phyloP scores from a whole-genome alignment of 202 grass and related monocot genomes.

The Schoenoplectus triqueter region DNA sequence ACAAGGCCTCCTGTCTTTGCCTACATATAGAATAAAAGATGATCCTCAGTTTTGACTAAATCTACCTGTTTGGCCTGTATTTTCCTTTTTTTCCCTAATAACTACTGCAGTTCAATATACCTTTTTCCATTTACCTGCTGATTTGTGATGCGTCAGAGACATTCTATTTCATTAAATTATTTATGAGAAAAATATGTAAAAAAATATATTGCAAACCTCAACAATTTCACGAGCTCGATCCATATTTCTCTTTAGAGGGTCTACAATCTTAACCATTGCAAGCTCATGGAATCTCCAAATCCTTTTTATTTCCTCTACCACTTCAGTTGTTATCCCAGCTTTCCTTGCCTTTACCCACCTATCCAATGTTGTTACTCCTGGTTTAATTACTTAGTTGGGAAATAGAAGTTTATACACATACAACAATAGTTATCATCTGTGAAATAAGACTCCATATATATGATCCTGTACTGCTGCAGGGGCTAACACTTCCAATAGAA shows the following conservation, averaged over 20 bases:
- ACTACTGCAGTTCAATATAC: neutral
- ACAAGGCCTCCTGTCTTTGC: constrained; percentile 82
- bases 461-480: neutral
- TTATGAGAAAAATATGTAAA: neutral
- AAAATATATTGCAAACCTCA: constrained; percentile 46
- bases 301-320: constrained; percentile 54
- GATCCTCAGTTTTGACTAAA: constrained; percentile 6
- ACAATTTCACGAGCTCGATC: constrained; percentile 75
- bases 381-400: neutral
- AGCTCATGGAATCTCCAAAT: constrained; percentile 57
- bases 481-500: neutral
- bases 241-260: constrained; percentile 82
- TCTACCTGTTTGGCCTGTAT: neutral
- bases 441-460: neutral
- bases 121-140: neutral
- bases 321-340: constrained; percentile 69
- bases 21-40: constrained; percentile 40
- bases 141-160: neutral
- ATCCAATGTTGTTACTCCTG: neutral
- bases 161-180: neutral
- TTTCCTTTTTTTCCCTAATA: neutral
- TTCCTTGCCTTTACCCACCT: constrained; percentile 75
- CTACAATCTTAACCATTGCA: constrained; percentile 63
- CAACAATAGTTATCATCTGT: neutral
- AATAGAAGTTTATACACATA: neutral